Percentiles rank a stretch among this genome's conserved stretches.
phyloP scores from a whole-genome alignment of 768 basidiomycete species.

The Paxillus ammoniavirescens region DNA sequence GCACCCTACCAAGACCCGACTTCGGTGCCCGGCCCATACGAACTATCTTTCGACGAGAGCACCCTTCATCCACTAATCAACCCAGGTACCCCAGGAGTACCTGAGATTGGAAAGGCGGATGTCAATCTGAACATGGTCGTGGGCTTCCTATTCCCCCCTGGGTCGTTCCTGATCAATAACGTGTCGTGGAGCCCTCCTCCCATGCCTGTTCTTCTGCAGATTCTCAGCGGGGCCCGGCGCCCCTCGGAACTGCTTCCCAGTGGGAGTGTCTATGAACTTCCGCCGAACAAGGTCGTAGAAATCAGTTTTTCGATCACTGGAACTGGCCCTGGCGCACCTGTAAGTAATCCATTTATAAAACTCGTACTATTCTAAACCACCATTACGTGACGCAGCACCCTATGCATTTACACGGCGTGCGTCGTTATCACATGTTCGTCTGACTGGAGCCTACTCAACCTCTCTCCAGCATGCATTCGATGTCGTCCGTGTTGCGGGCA shows the following conservation, averaged over 20 bases:
- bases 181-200: slow-evolving; percentile 37
- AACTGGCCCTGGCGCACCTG: slow-evolving; percentile 26
- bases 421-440: slow-evolving; percentile 7
- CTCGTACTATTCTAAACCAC: neutral
- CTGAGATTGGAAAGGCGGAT: slow-evolving; percentile 39
- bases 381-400: slow-evolving; percentile 31
- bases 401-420: slow-evolving; percentile 42
- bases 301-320: slow-evolving; percentile 39
- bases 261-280: slow-evolving; percentile 47
- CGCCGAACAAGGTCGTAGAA: slow-evolving; percentile 44
- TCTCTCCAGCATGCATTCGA: slow-evolving; percentile 32
- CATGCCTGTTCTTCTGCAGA: slow-evolving; percentile 56
- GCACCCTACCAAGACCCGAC: slow-evolving; percentile 44
- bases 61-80: neutral
- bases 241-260: slow-evolving; percentile 48
- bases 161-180: slow-evolving; percentile 25
- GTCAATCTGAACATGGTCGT: slow-evolving; percentile 29
- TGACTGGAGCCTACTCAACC: neutral
- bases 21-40: slow-evolving; percentile 24
- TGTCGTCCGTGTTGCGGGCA: slow-evolving; percentile 35
- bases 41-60: slow-evolving; percentile 11
- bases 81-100: slow-evolving; percentile 39
- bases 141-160: neutral
- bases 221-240: slow-evolving; percentile 49
- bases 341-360: slow-evolving; percentile 18